Evolutionary conservation across 495 filamentous ascomycete genomes (phyloP), one percentile per base, ranked within the genome.

Genomic region (Podospora tetraspora): DNA sequence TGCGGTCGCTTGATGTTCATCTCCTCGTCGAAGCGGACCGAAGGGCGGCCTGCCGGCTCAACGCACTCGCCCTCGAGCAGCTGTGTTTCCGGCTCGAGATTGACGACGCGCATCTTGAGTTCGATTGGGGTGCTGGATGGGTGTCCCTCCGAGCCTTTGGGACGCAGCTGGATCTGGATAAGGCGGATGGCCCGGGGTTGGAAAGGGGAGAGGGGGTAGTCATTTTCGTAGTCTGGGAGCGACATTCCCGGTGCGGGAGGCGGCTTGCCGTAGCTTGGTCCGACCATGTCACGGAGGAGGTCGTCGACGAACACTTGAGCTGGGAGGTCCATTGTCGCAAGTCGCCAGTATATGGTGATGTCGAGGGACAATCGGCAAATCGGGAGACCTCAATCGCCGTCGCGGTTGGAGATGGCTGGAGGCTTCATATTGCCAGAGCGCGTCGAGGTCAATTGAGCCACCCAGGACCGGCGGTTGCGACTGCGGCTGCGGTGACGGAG

Each of bases 1-100:
- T 59, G 22, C 3, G 57, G 57, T 12, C 22, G 57, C 57, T 24
- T 25, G 22, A 59, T 3, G 57, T 25, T 59, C 57, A 59, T 23
- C 57, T 59, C 57, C 22, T 59, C 57, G 24, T 59, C 57, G 57
- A 59, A 59, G 57, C 57, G 57, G 16, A 59, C 57, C 9, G 57
- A 23, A 6, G 57, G 57, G 11, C 57, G 57, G 10, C 57, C 21
- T 3, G 10, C 5, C 22, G 57, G 57, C 22, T 23, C 22, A 10
- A 19, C 57, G 57, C 22, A 16, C 57, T 59, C 57, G 57, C 57
- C 57, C 10, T 22, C 11, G 5, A 24, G n/a, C 57, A 59, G 57
- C 57, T 59, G 57, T 19, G 57, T 23, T 25, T 25, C 24, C 6
- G 57, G 57, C 5, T 59, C 57, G 57, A 59, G 57, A 3, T 25